A percentile compares a stretch with the other conserved stretches of the same genome.
phyloP scores from a whole-genome alignment of 2,329 filamentous ascomycete species.

The Fusarium sp. region DNA sequence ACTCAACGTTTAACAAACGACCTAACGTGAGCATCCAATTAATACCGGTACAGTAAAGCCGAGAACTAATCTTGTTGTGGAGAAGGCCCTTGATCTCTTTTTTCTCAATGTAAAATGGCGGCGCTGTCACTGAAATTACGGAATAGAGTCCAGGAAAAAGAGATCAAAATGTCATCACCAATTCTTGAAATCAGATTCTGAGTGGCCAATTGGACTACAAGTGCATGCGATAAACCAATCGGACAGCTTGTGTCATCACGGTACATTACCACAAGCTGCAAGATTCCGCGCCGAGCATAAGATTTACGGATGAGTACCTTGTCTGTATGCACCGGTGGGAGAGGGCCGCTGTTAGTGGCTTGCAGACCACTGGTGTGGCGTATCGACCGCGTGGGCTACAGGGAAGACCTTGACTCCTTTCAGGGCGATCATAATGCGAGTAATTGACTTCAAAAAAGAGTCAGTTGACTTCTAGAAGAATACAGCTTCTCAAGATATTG shows the following conservation, averaged over 20 bases:
- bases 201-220: conserved; percentile 23
- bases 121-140: conserved; percentile 19
- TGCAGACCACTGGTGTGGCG: conserved; percentile 23
- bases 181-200: background rate
- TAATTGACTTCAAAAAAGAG: background rate
- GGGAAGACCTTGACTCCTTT: conserved; percentile 14
- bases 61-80: conserved; percentile 2
- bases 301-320: conserved; percentile 3
- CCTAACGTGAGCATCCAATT: background rate
- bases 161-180: background rate
- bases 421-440: conserved; percentile 11
- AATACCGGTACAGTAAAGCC: conserved; percentile 11
- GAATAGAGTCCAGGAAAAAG: background rate
- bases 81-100: background rate
- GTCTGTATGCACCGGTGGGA: conserved; percentile 7
- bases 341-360: conserved; percentile 15
- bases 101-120: conserved; percentile 7
- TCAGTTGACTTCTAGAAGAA: conserved; percentile 9
- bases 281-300: background rate
- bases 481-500: conserved; percentile 15
- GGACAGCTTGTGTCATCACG: conserved; percentile 1
- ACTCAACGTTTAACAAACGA: background rate
- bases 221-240: background rate
- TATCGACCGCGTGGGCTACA: conserved; percentile 34
- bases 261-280: conserved; percentile 8